Percentiles rank a stretch among this genome's conserved stretches.
Conservation (phyloP, 805 yeast genomes). For the Tetrapisispora iriomotensis region DNA sequence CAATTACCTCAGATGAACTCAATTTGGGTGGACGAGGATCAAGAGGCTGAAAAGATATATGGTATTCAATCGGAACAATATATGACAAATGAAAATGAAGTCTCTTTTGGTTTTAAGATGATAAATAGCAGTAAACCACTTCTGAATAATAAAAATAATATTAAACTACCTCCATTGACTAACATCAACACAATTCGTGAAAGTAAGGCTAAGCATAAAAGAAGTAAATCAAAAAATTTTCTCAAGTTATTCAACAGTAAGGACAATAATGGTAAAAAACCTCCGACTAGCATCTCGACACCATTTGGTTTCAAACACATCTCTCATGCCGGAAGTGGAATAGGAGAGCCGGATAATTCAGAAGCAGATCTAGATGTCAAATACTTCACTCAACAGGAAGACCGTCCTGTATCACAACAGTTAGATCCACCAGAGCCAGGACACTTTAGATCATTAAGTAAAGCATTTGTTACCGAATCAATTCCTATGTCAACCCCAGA, state of each 20-base stretch:
- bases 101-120: slow-evolving; percentile 22
- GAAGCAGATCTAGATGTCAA: slow-evolving; percentile 1
- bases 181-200: neutral
- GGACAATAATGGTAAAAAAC: slow-evolving; percentile 11
- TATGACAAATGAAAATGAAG: slow-evolving; percentile 15
- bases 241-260: slow-evolving; percentile 15
- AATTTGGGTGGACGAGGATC: slow-evolving; percentile 35
- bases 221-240: slow-evolving; percentile 16
- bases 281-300: slow-evolving; percentile 23
- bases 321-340: slow-evolving; percentile 27
- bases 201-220: neutral
- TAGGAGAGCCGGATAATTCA: neutral
- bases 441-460: slow-evolving; percentile 6
- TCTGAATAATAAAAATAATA: slow-evolving; percentile 21
- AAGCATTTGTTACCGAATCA: slow-evolving; percentile 11
- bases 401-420: neutral
- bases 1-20: slow-evolving; percentile 28
- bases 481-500: neutral
- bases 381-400: neutral
- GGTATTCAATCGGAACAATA: slow-evolving; percentile 22
- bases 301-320: slow-evolving; percentile 34
- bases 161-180: slow-evolving; percentile 26
- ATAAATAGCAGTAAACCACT: slow-evolving; percentile 29
- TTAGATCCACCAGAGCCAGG: neutral
- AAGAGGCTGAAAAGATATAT: slow-evolving; percentile 28